Evolutionary conservation across 176 grass and related monocot genomes (phyloP).

Genomic region (Poa annua): DNA sequence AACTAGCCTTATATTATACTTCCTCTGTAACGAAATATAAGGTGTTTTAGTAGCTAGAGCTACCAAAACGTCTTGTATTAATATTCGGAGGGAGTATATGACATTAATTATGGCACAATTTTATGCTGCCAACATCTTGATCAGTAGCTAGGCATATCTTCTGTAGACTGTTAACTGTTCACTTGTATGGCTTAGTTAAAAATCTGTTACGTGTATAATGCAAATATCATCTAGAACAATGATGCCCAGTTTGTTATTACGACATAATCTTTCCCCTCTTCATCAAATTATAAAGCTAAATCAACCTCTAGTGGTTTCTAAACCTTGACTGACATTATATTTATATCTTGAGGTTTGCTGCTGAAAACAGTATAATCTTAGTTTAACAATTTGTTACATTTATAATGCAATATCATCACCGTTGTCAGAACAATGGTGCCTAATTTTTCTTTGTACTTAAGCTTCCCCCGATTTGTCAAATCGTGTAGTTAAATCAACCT

Average conservation of each 20-base stretch:
- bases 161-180: not conserved
- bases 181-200: not conserved
- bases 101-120: not conserved
- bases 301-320: not conserved
- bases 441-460: not conserved
- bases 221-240: not conserved
- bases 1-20: conserved; percentile 1
- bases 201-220: not conserved
- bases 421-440: not conserved
- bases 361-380: not conserved
- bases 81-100: not conserved
- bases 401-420: not conserved
- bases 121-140: conserved; percentile 6
- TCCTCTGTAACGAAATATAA: no score
- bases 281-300: not conserved
- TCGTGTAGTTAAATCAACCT: not conserved
- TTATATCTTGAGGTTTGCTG: not conserved
- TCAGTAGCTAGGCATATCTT: not conserved
- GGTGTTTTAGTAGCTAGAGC: no score
- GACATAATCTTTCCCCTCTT: not conserved
- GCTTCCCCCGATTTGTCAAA: not conserved
- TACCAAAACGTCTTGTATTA: no score
- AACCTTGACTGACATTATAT: not conserved
- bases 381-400: not conserved
- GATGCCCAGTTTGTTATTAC: not conserved